Conservation (phyloP, 345 rosid species). For the Melaleuca quinquenervia region DNA sequence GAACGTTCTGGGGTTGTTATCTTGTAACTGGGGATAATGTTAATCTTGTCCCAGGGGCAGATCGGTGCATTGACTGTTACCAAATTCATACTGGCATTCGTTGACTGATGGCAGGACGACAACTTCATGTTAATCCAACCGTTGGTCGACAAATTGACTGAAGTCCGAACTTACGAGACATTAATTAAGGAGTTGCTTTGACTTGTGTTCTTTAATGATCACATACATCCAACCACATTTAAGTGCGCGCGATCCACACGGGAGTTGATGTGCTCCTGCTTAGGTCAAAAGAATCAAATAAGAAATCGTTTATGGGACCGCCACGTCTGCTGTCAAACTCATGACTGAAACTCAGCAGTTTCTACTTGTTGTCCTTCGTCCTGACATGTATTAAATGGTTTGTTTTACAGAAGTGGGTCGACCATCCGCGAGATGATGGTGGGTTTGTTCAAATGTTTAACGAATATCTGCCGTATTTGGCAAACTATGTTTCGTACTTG, state of each 20-base stretch:
- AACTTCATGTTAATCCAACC: not conserved
- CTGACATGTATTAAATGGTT: not conserved
- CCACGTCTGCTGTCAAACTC: not conserved
- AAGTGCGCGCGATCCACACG: not conserved
- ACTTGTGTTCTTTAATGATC: not conserved
- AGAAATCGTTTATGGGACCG: not conserved
- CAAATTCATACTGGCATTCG: not conserved
- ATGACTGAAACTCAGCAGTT: not conserved
- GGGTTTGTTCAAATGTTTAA: not conserved
- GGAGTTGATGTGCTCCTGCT: not conserved
- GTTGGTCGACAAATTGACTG: not conserved
- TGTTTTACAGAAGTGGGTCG: not conserved
- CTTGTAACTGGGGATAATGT: not conserved
- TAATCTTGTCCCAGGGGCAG: not conserved
- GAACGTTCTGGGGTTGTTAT: not conserved
- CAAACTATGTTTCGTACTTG: not conserved
- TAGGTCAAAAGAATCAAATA: not conserved
- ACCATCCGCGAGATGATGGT: not conserved
- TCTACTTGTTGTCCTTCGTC: not conserved
- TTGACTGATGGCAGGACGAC: not conserved
- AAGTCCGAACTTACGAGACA: not conserved
- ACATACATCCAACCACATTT: not conserved
- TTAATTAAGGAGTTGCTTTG: not conserved
- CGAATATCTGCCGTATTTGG: not conserved
- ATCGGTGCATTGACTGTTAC: not conserved